A percentile compares a stretch with the other conserved stretches of the same genome.
Evolutionary conservation across 768 basidiomycete genomes (phyloP).

Genomic region (Rhodotorula babjevae): DNA sequence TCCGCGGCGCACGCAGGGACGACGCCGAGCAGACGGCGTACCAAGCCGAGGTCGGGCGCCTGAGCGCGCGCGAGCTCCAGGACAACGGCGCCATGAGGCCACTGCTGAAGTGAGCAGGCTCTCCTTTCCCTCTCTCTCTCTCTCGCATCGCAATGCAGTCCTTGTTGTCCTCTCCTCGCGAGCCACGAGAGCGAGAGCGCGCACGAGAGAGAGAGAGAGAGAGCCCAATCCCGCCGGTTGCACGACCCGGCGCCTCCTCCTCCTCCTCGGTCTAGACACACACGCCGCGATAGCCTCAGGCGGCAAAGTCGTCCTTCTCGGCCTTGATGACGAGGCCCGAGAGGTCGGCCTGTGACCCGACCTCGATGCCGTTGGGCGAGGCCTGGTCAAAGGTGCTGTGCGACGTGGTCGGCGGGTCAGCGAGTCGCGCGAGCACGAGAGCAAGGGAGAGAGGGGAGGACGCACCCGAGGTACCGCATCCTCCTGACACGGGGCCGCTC

Average conservation of each 20-base stretch:
- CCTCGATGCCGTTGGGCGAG: slow-evolving; percentile 46
- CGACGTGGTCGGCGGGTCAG: neutral
- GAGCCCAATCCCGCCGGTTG: no score
- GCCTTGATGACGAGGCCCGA: slow-evolving; percentile 47
- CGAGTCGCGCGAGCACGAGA: neutral
- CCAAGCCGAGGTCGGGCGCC: slow-evolving; percentile 21
- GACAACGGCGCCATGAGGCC: slow-evolving; percentile 25
- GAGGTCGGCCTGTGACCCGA: slow-evolving; percentile 47
- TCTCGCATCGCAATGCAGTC: neutral
- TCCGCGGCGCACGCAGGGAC: neutral
- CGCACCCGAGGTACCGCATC: slow-evolving; percentile 48
- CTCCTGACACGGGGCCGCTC: slow-evolving; percentile 47
- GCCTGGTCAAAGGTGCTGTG: slow-evolving; percentile 48
- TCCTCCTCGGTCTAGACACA: neutral
- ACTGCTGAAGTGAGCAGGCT: slow-evolving; percentile 16
- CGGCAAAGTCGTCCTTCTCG: slow-evolving; percentile 37
- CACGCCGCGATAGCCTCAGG: neutral
- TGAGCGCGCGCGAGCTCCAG: slow-evolving; percentile 12
- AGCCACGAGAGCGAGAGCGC: no score
- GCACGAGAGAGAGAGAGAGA: neutral
- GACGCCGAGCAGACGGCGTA: slow-evolving; percentile 9
- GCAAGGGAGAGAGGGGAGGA: neutral
- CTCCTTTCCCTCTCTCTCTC: neutral
- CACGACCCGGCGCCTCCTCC: neutral
- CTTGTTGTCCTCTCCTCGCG: neutral